These are phyloP conservation scores for Erodium trifolium DNA, from an alignment of 441 rosid genomes.

Conservation along the genomic window DNA sequence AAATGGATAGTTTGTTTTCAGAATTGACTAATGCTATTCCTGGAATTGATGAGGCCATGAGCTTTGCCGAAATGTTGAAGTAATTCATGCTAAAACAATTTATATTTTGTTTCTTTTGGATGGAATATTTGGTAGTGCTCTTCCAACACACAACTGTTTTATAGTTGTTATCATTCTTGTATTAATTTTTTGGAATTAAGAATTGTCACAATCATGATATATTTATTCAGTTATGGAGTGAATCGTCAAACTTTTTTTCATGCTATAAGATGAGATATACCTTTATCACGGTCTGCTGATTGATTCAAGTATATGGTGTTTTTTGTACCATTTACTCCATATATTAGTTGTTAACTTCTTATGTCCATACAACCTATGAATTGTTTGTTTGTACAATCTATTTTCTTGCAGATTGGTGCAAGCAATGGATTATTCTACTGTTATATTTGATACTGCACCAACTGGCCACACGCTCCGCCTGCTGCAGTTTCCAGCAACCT, in stretches of 20 bases:
- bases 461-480: conserved; percentile 95
- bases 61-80: conserved; percentile 98
- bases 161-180: too few species aligned
- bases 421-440: conserved; percentile 86
- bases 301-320: not conserved
- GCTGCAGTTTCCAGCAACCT: conserved; percentile 85
- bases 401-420: conserved; percentile 71
- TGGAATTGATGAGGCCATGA: conserved; percentile 98
- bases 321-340: not conserved
- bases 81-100: conserved; percentile 23
- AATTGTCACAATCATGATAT: too few species aligned
- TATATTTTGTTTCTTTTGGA: not conserved
- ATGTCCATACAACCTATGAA: not conserved
- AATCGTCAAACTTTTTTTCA: not conserved
- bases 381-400: not conserved
- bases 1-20: conserved; percentile 81
- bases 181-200: too few species aligned
- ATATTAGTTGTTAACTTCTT: not conserved
- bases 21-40: conserved; percentile 96
- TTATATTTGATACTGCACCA: conserved; percentile 97
- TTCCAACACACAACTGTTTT: not conserved
- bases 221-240: too few species aligned
- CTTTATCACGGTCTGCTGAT: not conserved
- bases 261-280: not conserved
- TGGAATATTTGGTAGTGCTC: not conserved